Percentiles rank a stretch among this genome's conserved stretches.
Conservation (phyloP, 2,329 filamentous ascomycete species). For the Hypoxylon rubiginosum region DNA sequence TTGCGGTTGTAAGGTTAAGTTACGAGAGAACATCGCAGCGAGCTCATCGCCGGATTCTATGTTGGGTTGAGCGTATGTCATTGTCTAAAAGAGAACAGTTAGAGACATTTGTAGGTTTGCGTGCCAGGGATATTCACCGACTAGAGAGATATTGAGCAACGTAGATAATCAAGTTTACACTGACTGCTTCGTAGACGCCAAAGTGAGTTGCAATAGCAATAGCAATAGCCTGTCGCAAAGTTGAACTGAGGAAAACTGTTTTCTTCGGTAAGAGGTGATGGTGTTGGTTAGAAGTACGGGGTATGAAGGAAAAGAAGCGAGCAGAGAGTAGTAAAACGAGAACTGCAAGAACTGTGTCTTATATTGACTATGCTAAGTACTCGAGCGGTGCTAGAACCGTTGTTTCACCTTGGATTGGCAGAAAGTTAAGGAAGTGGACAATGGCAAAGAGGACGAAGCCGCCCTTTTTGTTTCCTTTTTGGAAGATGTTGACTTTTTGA, state of each 20-base stretch:
- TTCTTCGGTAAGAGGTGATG: slow-evolving; percentile 25
- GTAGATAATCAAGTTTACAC: slow-evolving; percentile 23
- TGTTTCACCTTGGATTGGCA: slow-evolving; percentile 16
- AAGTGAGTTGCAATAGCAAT: slow-evolving; percentile 6
- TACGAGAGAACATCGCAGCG: slow-evolving; percentile 81
- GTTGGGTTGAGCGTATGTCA: slow-evolving; percentile 60
- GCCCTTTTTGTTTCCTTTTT: slow-evolving; percentile 32
- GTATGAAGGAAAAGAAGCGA: slow-evolving; percentile 29
- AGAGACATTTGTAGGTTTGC: slow-evolving; percentile 31
- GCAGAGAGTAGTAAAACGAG: slow-evolving; percentile 37
- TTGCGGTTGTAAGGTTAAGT: slow-evolving; percentile 74
- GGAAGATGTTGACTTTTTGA: slow-evolving; percentile 28
- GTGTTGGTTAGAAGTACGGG: slow-evolving; percentile 35
- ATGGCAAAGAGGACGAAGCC: slow-evolving; percentile 7
- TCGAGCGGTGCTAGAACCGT: slow-evolving; percentile 47
- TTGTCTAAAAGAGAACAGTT: slow-evolving; percentile 44
- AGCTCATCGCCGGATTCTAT: slow-evolving; percentile 85
- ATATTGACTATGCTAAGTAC: slow-evolving; percentile 66
- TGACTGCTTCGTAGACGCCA: slow-evolving; percentile 36
- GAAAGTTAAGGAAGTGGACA: slow-evolving; percentile 13
- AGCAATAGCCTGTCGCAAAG: slow-evolving; percentile 14
- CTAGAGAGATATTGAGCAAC: slow-evolving; percentile 20
- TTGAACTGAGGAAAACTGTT: slow-evolving; percentile 26
- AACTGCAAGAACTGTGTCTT: slow-evolving; percentile 56
- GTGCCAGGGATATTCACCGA: slow-evolving; percentile 28